Evolutionary conservation across 2,329 filamentous ascomycete species (phyloP).

Genomic region (Mollisiaceae sp.): DNA sequence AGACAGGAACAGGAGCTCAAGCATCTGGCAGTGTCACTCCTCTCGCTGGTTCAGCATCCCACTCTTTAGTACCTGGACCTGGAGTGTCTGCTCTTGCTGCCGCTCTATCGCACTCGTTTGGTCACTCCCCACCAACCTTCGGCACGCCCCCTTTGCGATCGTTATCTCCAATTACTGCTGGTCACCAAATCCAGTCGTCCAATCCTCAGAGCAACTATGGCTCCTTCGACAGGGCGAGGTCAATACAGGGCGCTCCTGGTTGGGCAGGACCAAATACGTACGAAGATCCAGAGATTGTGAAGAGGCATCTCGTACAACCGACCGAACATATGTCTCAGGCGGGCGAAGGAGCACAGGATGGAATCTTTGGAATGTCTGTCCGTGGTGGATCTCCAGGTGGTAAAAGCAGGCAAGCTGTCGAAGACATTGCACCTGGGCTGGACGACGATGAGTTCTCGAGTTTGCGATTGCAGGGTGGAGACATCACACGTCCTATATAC

Average conservation of each 20-base stretch:
- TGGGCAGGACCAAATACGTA: conserved; percentile 62
- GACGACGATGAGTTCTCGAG: conserved; percentile 90
- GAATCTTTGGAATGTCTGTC: conserved; percentile 42
- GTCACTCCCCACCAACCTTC: conserved; percentile 71
- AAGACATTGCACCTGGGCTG: conserved; percentile 44
- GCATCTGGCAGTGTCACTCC: conserved; percentile 60
- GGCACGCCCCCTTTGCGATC: conserved; percentile 66
- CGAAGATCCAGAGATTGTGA: conserved; percentile 91
- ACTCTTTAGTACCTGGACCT: conserved; percentile 71
- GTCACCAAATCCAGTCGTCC: conserved; percentile 45
- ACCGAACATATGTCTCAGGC: conserved; percentile 50
- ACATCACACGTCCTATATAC: conserved; percentile 94
- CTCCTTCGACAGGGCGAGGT: conserved; percentile 75
- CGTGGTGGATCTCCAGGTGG: conserved; percentile 43
- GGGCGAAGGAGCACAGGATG: conserved; percentile 31
- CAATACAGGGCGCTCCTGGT: conserved; percentile 46
- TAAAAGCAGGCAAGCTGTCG: conserved; percentile 41
- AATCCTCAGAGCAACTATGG: conserved; percentile 77
- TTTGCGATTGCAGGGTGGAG: conserved; percentile 88
- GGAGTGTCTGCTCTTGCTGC: conserved; percentile 88
- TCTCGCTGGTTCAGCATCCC: conserved; percentile 62
- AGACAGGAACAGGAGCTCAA: conserved; percentile 42
- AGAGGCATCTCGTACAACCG: conserved; percentile 84
- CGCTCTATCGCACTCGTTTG: conserved; percentile 78
- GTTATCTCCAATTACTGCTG: conserved; percentile 60